Conservation (phyloP, 495 filamentous ascomycete genomes). For the Immersiella caudata region DNA sequence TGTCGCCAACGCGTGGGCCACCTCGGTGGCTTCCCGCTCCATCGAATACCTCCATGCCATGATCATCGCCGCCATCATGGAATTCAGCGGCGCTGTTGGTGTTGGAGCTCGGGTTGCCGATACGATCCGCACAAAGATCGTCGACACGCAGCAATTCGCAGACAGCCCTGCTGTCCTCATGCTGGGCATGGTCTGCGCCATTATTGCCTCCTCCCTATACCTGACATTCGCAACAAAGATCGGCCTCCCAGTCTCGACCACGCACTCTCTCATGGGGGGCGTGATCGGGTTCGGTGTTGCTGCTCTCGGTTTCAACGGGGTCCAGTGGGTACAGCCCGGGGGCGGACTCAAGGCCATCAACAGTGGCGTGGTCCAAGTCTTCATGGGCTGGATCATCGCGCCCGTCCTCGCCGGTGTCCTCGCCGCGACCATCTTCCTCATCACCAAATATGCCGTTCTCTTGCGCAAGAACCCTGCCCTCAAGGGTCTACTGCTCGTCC, state of each 20-base stretch:
- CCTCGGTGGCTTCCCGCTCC: constrained; percentile 68
- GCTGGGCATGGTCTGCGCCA: constrained; percentile 64
- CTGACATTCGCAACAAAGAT: constrained; percentile 57
- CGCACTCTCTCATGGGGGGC: constrained; percentile 64
- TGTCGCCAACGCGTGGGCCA: constrained; percentile 77
- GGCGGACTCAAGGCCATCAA: constrained; percentile 52
- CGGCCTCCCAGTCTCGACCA: constrained; percentile 64
- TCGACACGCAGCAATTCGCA: constrained; percentile 54
- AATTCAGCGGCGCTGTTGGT: constrained; percentile 64
- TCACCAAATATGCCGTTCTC: constrained; percentile 66
- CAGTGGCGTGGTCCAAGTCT: constrained; percentile 49
- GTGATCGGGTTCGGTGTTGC: constrained; percentile 66
- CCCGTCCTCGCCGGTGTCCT: constrained; percentile 58
- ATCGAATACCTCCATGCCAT: constrained; percentile 67
- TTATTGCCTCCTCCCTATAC: constrained; percentile 60
- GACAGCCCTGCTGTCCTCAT: constrained; percentile 58
- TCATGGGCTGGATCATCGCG: constrained; percentile 61
- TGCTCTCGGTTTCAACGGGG: constrained; percentile 45
- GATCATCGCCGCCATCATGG: constrained; percentile 64
- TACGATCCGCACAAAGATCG: constrained; percentile 70
- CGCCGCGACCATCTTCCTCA: constrained; percentile 62
- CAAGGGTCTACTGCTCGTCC: constrained; percentile 58
- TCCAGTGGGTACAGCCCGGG: constrained; percentile 58
- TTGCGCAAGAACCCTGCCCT: constrained; percentile 59
- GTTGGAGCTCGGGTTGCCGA: constrained; percentile 65